phyloP scores from a whole-genome alignment of 768 basidiomycete genomes.

The Russula brevipes region DNA sequence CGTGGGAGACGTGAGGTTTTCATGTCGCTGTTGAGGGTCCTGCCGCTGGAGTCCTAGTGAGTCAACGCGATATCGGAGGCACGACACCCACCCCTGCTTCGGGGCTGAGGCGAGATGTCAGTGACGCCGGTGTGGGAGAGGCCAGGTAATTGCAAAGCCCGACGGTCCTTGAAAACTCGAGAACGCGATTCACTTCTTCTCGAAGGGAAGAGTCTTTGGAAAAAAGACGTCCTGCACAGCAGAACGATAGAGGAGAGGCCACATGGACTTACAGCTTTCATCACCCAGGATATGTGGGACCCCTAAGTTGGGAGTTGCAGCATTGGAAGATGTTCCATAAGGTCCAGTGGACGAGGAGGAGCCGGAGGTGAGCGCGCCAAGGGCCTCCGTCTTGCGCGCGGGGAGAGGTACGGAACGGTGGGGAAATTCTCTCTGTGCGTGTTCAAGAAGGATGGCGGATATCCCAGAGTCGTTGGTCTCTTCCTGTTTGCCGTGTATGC shows the following conservation, averaged over 20 bases:
- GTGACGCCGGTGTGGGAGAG: neutral
- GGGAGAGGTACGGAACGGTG: neutral
- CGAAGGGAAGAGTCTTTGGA: constrained; percentile 9
- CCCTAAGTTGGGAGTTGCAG: neutral
- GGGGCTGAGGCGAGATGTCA: neutral
- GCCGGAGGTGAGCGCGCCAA: neutral
- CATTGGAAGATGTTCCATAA: neutral
- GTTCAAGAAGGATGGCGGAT: constrained; percentile 10
- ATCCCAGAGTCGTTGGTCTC: neutral
- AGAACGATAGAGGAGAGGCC: neutral
- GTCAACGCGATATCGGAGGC: neutral
- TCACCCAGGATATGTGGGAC: neutral
- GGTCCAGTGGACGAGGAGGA: neutral
- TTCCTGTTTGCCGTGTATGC: neutral
- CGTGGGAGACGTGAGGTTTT: neutral
- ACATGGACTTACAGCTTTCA: constrained; percentile 4
- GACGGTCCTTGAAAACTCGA: constrained; percentile 18
- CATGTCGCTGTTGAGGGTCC: neutral
- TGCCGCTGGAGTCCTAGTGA: neutral
- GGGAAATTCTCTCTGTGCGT: constrained; percentile 14
- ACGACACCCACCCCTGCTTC: neutral
- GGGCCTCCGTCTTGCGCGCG: neutral
- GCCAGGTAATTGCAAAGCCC: constrained; percentile 18
- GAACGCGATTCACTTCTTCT: constrained; percentile 14
- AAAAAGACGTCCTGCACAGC: neutral